A percentile compares a stretch with the other conserved stretches of the same genome.
Evolutionary conservation across 495 filamentous ascomycete species (phyloP).

Genomic region (Penicillium pancosmium): DNA sequence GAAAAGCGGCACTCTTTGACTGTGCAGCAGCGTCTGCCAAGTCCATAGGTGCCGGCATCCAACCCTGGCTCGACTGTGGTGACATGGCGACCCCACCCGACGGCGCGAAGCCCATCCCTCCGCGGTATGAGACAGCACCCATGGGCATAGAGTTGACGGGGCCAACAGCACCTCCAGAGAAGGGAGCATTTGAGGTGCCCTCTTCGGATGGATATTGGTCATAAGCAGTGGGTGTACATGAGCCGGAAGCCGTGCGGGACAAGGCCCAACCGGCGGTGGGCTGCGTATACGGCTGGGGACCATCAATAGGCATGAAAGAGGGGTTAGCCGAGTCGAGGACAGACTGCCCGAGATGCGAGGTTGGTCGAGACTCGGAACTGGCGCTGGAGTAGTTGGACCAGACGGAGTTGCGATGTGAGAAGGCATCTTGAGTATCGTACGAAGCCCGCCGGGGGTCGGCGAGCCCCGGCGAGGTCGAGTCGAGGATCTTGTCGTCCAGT

Average conservation of each 20-base stretch:
- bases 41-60: constrained; percentile 61
- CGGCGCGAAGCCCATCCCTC: constrained; percentile 41
- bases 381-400: constrained; percentile 71
- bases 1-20: constrained; percentile 75
- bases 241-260: constrained; percentile 50
- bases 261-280: constrained; percentile 43
- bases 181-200: constrained; percentile 56
- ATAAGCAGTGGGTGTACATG: constrained; percentile 64
- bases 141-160: constrained; percentile 50
- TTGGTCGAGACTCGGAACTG: constrained; percentile 40
- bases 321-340: constrained; percentile 44
- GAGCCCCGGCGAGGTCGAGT: constrained; percentile 69
- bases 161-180: constrained; percentile 54
- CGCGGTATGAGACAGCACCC: constrained; percentile 48
- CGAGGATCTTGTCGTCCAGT: constrained; percentile 84
- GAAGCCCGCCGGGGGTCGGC: constrained; percentile 69
- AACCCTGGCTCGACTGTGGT: constrained; percentile 64
- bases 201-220: constrained; percentile 68
- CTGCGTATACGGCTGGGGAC: constrained; percentile 43
- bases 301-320: constrained; percentile 62
- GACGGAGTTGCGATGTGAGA: constrained; percentile 73
- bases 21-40: constrained; percentile 61
- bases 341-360: constrained; percentile 40
- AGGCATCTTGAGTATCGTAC: constrained; percentile 68
- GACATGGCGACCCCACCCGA: constrained; percentile 57